These are phyloP conservation scores for Botryobasidium botryosum DNA, from an alignment of 768 basidiomycete genomes.

Conservation along the genomic window DNA sequence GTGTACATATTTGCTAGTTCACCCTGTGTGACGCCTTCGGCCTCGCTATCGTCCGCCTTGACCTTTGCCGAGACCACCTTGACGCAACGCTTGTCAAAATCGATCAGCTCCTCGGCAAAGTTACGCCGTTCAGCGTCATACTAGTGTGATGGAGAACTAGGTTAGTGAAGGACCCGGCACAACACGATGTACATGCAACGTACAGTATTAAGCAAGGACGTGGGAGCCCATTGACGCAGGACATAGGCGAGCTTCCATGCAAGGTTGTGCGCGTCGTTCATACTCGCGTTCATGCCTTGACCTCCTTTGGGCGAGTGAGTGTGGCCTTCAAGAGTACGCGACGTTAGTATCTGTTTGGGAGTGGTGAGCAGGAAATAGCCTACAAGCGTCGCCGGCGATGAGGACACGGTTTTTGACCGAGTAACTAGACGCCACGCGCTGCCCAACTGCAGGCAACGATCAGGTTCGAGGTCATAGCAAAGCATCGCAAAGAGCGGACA, in stretches of 20 bases:
- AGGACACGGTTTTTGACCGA: constrained; percentile 13
- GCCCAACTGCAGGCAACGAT: constrained; percentile 47
- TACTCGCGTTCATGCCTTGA: constrained; percentile 17
- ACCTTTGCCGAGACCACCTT: constrained; percentile 51
- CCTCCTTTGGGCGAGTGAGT: constrained; percentile 19
- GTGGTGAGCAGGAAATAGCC: neutral
- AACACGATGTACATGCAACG: no score
- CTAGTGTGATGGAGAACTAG: no score
- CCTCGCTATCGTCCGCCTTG: constrained; percentile 26
- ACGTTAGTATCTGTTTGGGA: neutral
- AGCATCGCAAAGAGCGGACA: constrained; percentile 62
- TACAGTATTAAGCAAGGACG: no score
- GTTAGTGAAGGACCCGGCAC: no score
- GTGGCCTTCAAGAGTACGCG: constrained; percentile 34
- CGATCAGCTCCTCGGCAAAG: constrained; percentile 58
- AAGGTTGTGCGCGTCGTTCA: constrained; percentile 17
- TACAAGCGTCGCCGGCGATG: constrained; percentile 13
- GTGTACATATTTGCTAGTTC: constrained; percentile 36
- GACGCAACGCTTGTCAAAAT: constrained; percentile 49
- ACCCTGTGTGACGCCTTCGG: constrained; percentile 30
- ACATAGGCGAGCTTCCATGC: no score
- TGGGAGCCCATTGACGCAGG: no score
- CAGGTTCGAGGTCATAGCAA: constrained; percentile 41
- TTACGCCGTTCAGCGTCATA: no score
- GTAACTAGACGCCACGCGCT: constrained; percentile 14